Evolutionary conservation across 1,284 basidiomycete species (phyloP), one percentile per base, ranked within the genome.

Genomic region (Pholiota adiposa): DNA sequence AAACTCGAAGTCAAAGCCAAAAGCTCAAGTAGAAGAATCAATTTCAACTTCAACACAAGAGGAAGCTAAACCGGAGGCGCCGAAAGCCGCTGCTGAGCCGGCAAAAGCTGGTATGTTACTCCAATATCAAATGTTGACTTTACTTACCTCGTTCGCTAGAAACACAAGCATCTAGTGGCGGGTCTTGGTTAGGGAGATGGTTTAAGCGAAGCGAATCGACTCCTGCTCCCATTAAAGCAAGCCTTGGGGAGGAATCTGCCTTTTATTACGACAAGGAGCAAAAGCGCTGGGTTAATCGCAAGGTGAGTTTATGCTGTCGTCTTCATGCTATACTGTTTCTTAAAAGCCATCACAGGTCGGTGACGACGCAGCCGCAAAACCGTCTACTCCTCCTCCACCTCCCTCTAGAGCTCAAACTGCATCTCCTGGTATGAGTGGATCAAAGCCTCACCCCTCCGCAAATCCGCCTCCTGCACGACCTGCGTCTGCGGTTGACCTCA

Each of bases 271-370:
- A 99, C 75, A 89, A 92, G 68, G 95, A 98, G 21, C 84, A 92
- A 63, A 97, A 97, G 76, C 86, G 91, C 63, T 99, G 97, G 97
- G 90, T 99, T 19, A 96, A 98, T 75, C 96, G 93, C 77, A 96
- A 92, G 76, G 94, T 93, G 66, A 72, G 82, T 70, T 11, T 27
- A 27, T 62, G 52, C 23, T 14, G 23, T 19, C 12, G 8, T 40
- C 41, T 55, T 2, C 7, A 19, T 4, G 31, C 14, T 9, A 21
- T 48, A 9, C n/a, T 16, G n/a, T 25, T 41, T 41, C 14, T 41
- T 53, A 7, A 54, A 18, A 29, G 16, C 2, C 29, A 43, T 66
- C n/a, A n/a, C 31, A 93, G 90, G 81, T 78, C 60, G 84, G 82
- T 29, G 70, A 75, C 12, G 83, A 83, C 50, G 77, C 83, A 63